These are phyloP conservation scores for Blastobotrys mokoenaii DNA, from an alignment of 805 yeast species.

Conservation along the genomic window DNA sequence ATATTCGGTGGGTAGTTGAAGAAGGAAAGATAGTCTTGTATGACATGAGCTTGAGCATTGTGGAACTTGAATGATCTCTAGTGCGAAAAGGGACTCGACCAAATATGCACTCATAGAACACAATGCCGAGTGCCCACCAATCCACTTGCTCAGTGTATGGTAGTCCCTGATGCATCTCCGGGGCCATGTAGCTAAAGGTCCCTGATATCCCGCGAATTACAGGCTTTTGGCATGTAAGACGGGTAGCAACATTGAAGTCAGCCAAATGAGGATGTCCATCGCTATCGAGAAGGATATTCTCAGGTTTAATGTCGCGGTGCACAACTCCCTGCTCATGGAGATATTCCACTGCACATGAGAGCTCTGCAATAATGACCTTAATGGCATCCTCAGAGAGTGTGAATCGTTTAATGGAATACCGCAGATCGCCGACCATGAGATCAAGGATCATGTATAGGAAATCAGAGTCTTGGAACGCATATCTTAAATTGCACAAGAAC, in stretches of 20 bases:
- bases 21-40: constrained; percentile 6
- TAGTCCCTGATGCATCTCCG: constrained; percentile 20
- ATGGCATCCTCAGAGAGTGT: constrained; percentile 22
- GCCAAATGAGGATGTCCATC: constrained; percentile 90
- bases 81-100: constrained; percentile 21
- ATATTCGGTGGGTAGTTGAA: constrained; percentile 13
- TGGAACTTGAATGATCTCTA: constrained; percentile 1
- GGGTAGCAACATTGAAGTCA: constrained; percentile 90
- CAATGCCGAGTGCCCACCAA: constrained; percentile 30
- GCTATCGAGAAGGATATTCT: constrained; percentile 72
- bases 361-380: constrained; percentile 22
- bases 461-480: constrained; percentile 22
- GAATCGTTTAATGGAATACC: constrained; percentile 19
- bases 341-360: constrained; percentile 23
- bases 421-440: constrained; percentile 23
- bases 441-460: constrained; percentile 22
- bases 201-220: constrained; percentile 19
- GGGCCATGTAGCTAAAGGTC: constrained; percentile 24
- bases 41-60: constrained; percentile 8
- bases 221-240: constrained; percentile 39
- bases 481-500: constrained; percentile 22
- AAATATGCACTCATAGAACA: constrained; percentile 25
- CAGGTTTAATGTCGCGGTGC: constrained; percentile 93
- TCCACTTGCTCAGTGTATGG: constrained; percentile 23
- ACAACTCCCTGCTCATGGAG: constrained; percentile 57